phyloP scores from a whole-genome alignment of 2,329 filamentous ascomycete species.

The Cyphellophora europaea region DNA sequence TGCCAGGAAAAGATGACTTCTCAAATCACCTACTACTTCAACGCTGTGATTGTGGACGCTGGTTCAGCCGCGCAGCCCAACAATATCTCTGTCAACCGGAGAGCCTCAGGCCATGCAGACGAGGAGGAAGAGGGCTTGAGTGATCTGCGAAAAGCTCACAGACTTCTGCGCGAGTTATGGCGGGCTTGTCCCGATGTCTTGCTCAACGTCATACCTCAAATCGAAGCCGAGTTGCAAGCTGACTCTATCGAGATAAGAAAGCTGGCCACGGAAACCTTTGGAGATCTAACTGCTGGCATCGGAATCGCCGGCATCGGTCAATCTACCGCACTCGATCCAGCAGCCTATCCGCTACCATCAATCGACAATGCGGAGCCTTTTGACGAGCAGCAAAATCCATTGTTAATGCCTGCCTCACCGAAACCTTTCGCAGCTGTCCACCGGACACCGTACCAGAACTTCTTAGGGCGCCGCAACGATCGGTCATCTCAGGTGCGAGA shows the following conservation, averaged over 20 bases:
- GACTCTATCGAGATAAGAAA: conserved; percentile 81
- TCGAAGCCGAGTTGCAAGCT: conserved; percentile 83
- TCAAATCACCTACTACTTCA: conserved; percentile 93
- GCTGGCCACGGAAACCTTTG: conserved; percentile 85
- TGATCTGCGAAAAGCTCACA: conserved; percentile 82
- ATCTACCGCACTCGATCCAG: conserved; percentile 62
- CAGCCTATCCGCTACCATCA: conserved; percentile 63
- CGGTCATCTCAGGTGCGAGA: conserved; percentile 74
- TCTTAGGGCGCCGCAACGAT: conserved; percentile 76
- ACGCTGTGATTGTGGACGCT: conserved; percentile 87
- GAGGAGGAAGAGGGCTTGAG: conserved; percentile 74
- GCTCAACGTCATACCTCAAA: conserved; percentile 84
- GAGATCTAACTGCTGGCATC: conserved; percentile 89
- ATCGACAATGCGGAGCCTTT: conserved; percentile 54
- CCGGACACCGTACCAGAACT: conserved; percentile 67
- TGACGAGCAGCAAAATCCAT: conserved; percentile 43
- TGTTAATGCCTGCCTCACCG: conserved; percentile 75
- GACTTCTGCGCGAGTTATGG: conserved; percentile 86
- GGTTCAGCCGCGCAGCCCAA: conserved; percentile 37
- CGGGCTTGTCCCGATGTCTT: conserved; percentile 79
- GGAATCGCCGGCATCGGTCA: conserved; percentile 81
- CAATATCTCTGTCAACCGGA: conserved; percentile 31
- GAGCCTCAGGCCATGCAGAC: conserved; percentile 47
- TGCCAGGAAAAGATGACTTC: conserved; percentile 91
- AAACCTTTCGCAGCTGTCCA: conserved; percentile 85